Conservation (phyloP, 768 basidiomycete species). For the Kwoniella sp. region DNA sequence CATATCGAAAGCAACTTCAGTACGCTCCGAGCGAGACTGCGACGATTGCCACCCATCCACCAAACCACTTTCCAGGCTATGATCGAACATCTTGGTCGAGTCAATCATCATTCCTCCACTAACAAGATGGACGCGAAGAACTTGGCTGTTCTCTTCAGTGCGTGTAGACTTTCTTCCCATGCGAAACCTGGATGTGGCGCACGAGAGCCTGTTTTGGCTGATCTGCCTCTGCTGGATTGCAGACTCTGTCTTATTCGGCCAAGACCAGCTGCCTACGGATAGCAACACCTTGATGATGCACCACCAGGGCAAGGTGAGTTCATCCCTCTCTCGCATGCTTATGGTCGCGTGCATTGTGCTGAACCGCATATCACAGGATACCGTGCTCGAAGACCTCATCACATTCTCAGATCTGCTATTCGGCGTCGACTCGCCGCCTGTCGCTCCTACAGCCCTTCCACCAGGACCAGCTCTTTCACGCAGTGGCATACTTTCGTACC, state of each 20-base stretch:
- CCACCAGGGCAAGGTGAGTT: constrained; percentile 69
- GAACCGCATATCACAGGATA: constrained; percentile 59
- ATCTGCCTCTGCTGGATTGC: background rate
- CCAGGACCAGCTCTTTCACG: constrained; percentile 41
- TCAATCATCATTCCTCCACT: constrained; percentile 67
- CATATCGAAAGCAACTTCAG: constrained; percentile 72
- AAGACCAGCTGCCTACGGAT: constrained; percentile 81
- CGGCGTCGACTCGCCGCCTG: constrained; percentile 27
- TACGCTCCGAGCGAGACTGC: constrained; percentile 82
- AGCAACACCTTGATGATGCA: constrained; percentile 77
- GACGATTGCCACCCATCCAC: constrained; percentile 78
- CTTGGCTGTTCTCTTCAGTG: constrained; percentile 83
- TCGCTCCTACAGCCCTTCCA: constrained; percentile 32
- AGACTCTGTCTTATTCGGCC: constrained; percentile 78
- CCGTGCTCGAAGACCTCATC: constrained; percentile 84
- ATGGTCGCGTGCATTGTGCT: background rate
- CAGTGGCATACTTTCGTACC: constrained; percentile 37
- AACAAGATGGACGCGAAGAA: constrained; percentile 95
- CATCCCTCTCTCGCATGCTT: background rate
- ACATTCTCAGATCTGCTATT: constrained; percentile 63
- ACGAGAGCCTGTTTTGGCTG: too few species aligned
- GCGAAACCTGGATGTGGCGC: too few species aligned
- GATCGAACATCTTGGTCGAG: constrained; percentile 77
- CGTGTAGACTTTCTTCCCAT: constrained; percentile 1
- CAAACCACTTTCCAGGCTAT: constrained; percentile 79